phyloP scores from a whole-genome alignment of 2,329 filamentous ascomycete genomes.

The Aspergillus quadricinctus region DNA sequence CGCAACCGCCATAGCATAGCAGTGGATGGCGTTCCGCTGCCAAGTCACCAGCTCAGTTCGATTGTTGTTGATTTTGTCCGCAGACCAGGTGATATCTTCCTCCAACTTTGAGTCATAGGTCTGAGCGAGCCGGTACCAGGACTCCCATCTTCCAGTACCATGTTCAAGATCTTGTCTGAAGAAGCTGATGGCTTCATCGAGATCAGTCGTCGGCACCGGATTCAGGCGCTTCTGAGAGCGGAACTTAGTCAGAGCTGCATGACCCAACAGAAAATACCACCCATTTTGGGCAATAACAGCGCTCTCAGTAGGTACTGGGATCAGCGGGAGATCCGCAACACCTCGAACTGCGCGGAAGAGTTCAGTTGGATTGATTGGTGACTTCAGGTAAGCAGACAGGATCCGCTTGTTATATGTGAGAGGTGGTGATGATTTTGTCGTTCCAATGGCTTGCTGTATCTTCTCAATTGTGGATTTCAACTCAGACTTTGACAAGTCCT shows the following conservation, averaged over 20 bases:
- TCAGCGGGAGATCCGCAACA: slow-evolving; percentile 67
- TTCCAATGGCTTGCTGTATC: slow-evolving; percentile 80
- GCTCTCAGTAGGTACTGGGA: slow-evolving; percentile 66
- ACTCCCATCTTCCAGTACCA: slow-evolving; percentile 77
- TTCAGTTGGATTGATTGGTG: slow-evolving; percentile 74
- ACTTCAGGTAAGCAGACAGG: slow-evolving; percentile 74
- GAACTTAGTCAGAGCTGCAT: slow-evolving; percentile 86
- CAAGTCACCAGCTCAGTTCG: slow-evolving; percentile 68
- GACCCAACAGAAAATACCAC: slow-evolving; percentile 89
- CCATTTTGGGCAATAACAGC: slow-evolving; percentile 69
- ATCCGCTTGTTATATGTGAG: slow-evolving; percentile 85
- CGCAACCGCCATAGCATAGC: slow-evolving; percentile 67
- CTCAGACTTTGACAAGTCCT: slow-evolving; percentile 86
- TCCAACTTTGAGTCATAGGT: slow-evolving; percentile 85
- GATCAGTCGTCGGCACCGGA: slow-evolving; percentile 74
- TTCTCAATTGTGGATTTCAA: slow-evolving; percentile 87
- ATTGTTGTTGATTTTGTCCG: slow-evolving; percentile 86
- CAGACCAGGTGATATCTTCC: slow-evolving; percentile 81
- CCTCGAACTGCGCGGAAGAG: slow-evolving; percentile 79
- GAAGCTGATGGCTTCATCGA: slow-evolving; percentile 76
- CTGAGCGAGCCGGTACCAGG: slow-evolving; percentile 84
- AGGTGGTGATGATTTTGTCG: slow-evolving; percentile 69
- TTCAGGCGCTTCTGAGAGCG: slow-evolving; percentile 71
- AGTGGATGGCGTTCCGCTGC: slow-evolving; percentile 78
- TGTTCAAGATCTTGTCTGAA: slow-evolving; percentile 79